Evolutionary conservation across 352 stramenopile genomes (phyloP), one percentile per base, ranked within the genome.

Genomic region (Globisporangium uncinulatum): DNA sequence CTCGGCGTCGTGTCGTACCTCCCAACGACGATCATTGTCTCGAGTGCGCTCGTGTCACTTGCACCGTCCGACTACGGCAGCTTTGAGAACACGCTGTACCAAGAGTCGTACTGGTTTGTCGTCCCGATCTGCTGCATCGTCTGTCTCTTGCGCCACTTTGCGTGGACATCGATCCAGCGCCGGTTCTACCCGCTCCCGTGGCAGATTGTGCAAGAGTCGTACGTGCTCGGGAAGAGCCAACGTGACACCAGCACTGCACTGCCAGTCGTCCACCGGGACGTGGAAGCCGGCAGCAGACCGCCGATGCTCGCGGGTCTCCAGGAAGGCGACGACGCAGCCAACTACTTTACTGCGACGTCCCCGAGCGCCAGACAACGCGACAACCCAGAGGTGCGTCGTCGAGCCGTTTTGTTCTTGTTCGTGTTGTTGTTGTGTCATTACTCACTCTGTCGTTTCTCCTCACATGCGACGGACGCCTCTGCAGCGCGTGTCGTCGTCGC

Each of bases 181-280:
- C 74, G 70, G 14, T 94, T 94, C 54, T 90, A 86, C 59, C 81
- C 83, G 3, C 48, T 70, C 43, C 66, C 82, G 57, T 94, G 81
- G 81, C 83, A 94, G 62, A 81, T 94, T 62, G 79, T 94, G 3
- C 83, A 94, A 57, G 81, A 91, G 54, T 71, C 78, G 44, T 92
- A 82, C 53, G 75, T 86, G 46, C 65, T 89, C 44, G 11, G 42
- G 64, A 50, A 37, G 34, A 21, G 29, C n/a, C 29, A 32, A 51
- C n/a, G 20, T n/a, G n/a, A 29, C 2, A 29, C 24, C 24, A 37
- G n/a, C 50, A 34, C 37, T 56, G 24, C 58, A 49, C 37, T 44
- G 56, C 42, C 39, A 51, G 36, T 72, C 67, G 65, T 69, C 51
- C 36, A 76, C 83, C 39, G 34, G 34, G 75, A 87, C 45, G 63